Evolutionary conservation across 371 early-diverging fungal species (phyloP).

Genomic region (Entomophthora muscae): DNA sequence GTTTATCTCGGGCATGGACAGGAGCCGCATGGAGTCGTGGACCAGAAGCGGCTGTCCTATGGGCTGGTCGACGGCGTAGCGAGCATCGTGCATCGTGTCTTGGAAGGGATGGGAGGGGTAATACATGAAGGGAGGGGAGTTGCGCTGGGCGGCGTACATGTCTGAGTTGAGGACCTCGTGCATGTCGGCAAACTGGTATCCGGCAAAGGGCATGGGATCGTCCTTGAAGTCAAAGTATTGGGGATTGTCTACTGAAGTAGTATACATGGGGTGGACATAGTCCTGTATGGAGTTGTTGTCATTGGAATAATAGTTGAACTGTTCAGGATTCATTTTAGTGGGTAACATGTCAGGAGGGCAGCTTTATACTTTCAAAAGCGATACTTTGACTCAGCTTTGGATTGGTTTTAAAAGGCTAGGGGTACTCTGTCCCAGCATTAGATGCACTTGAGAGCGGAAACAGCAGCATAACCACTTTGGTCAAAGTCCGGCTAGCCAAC

Average conservation of each 20-base stretch:
- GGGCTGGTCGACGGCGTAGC: neutral
- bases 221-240: neutral
- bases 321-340: neutral
- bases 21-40: neutral
- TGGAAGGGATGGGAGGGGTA: neutral
- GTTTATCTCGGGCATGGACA: neutral
- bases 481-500: neutral
- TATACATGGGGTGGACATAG: neutral
- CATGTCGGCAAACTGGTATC: neutral
- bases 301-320: neutral
- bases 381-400: neutral
- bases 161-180: neutral
- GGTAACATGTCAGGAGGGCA: neutral
- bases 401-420: neutral
- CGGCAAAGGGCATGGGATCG: neutral
- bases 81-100: neutral
- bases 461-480: neutral
- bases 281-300: neutral
- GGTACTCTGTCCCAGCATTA: no score
- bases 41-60: neutral
- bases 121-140: neutral
- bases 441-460: no score
- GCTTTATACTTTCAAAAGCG: neutral
- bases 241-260: neutral
- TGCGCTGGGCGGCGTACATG: no score